Conservation (phyloP, 2,329 filamentous ascomycete species). For the Bimuria novae-zelandiae region DNA sequence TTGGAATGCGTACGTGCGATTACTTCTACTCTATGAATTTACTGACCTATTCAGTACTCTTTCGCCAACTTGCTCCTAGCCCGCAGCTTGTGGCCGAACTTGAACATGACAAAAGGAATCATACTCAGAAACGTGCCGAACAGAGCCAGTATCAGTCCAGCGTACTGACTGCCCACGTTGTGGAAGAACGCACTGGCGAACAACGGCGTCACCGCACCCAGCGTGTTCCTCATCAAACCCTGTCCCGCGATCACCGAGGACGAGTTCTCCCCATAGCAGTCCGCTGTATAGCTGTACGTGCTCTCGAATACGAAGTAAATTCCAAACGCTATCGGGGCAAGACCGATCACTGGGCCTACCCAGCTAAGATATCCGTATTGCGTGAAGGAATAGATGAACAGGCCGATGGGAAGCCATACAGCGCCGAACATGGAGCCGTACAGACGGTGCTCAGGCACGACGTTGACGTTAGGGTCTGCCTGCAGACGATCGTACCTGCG, state of each 20-base stretch:
- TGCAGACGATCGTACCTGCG: slow-evolving; percentile 53
- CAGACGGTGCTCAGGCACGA: slow-evolving; percentile 44
- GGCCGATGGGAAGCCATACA: slow-evolving; percentile 36
- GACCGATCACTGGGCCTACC: slow-evolving; percentile 56
- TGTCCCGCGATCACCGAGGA: slow-evolving; percentile 55
- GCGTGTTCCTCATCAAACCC: slow-evolving; percentile 58
- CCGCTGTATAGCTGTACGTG: slow-evolving; percentile 57
- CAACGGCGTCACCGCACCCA: slow-evolving; percentile 58
- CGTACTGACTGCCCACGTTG: slow-evolving; percentile 58
- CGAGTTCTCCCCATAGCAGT: slow-evolving; percentile 57
- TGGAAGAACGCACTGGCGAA: slow-evolving; percentile 60
- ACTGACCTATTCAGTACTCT: not conserved
- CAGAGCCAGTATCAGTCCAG: slow-evolving; percentile 55
- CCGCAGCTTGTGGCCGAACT: slow-evolving; percentile 47
- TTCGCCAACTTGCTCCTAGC: slow-evolving; percentile 47
- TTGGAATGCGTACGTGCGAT: too few species aligned
- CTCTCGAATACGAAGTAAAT: slow-evolving; percentile 58
- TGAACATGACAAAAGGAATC: slow-evolving; percentile 53
- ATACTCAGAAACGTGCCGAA: slow-evolving; percentile 51
- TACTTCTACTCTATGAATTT: too few species aligned
- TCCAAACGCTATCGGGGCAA: slow-evolving; percentile 57
- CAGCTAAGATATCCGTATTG: slow-evolving; percentile 56
- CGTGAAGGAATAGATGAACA: slow-evolving; percentile 58
- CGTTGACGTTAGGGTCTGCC: slow-evolving; percentile 39
- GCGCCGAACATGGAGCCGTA: slow-evolving; percentile 40